phyloP scores from a whole-genome alignment of 2,329 filamentous ascomycete species.

The Clonostachys sp. region DNA sequence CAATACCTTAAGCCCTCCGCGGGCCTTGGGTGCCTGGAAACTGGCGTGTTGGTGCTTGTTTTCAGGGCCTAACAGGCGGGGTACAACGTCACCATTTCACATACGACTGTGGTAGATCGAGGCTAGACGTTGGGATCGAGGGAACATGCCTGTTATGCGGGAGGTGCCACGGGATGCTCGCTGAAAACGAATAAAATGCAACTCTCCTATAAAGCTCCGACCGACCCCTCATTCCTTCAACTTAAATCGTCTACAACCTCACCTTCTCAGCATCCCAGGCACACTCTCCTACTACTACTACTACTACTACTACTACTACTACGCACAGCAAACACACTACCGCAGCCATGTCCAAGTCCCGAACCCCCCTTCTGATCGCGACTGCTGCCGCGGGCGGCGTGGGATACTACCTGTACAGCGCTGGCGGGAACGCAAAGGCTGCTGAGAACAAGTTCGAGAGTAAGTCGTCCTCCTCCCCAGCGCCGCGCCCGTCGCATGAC shows the following conservation, averaged over 20 bases:
- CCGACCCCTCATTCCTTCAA: neutral
- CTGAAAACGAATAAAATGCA: too few relatives aligned
- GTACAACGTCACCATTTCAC: too few relatives aligned
- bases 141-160: too few relatives aligned
- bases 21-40: too few relatives aligned
- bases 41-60: too few relatives aligned
- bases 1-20: too few relatives aligned
- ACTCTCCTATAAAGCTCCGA: too few relatives aligned
- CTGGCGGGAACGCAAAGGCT: conserved; percentile 74
- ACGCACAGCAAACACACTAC: conserved; percentile 1
- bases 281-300: neutral
- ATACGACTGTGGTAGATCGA: too few relatives aligned
- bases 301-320: too few relatives aligned
- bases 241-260: neutral
- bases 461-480: conserved; percentile 32
- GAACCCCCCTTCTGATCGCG: conserved; percentile 48
- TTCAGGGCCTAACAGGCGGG: too few relatives aligned
- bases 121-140: too few relatives aligned
- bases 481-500: neutral
- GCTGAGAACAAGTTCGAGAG: conserved; percentile 87
- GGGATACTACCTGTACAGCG: conserved; percentile 88
- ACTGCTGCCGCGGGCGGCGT: conserved; percentile 61
- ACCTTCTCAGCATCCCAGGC: neutral
- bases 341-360: conserved; percentile 39
- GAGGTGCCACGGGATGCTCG: too few relatives aligned